Conservation (phyloP, 208 protist genomes). For the Angomonas ambiguus region DNA sequence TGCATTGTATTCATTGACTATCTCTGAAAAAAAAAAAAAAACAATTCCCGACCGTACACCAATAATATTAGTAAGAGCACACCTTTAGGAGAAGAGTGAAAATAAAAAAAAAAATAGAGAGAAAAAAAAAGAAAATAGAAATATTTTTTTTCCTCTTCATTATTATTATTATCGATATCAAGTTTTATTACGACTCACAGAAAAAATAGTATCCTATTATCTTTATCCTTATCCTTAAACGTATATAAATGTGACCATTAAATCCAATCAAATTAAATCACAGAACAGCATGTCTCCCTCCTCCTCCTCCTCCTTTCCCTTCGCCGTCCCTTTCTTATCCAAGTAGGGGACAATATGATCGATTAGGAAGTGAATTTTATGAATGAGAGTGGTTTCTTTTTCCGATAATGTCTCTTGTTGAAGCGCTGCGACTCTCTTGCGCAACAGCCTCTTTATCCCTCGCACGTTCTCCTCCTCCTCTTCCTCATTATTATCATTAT, state of each 20-base stretch:
- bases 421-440: not conserved
- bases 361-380: not conserved
- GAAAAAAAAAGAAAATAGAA: not conserved
- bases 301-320: not conserved
- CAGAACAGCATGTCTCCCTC: not conserved
- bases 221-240: not conserved
- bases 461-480: not conserved
- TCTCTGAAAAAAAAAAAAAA: not conserved
- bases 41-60: too few species aligned
- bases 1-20: not conserved
- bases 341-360: not conserved
- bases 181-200: too few species aligned
- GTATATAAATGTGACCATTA: not conserved
- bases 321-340: not conserved
- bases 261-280: constrained; percentile 6
- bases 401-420: not conserved
- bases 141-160: not conserved
- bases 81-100: too few species aligned
- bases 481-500: not conserved
- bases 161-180: constrained; percentile 4
- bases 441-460: not conserved
- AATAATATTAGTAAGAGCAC: too few species aligned
- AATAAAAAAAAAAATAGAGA: constrained; percentile 4
- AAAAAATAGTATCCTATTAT: not conserved
- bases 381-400: not conserved